Evolutionary conservation across 2,329 filamentous ascomycete genomes (phyloP), one percentile per base, ranked within the genome.

Genomic region (Gyromitra esculenta): DNA sequence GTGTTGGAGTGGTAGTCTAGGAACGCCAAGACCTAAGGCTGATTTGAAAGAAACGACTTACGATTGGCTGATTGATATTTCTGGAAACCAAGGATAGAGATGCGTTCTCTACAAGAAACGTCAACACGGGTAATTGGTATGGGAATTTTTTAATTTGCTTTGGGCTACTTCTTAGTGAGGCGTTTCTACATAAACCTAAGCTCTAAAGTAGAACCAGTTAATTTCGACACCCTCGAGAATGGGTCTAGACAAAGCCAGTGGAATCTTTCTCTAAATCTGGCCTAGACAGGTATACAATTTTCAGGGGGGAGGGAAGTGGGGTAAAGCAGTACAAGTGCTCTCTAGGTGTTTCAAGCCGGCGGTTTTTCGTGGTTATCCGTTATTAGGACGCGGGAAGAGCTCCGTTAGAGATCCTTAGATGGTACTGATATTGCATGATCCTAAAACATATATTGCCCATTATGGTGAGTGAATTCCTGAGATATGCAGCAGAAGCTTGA

Each of bases 1-100:
- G 31, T 11, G 5, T 37, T 7, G 15, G 5, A n/a, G 31, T 37
- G 18, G 9, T 54, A 21, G 21, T 31, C 8, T 31, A 2, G 8
- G 9, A 13, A 15, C 18, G 63, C 63, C 63, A 66, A 66, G 63
- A 31, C 48, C 2, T 48, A 66, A 66, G 63, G 63, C 48, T 54
- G 63, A 66, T 9, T 2, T 11, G 45, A 52, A 13, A 21, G n/a
- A 43, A 7, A 15, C n/a, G 37, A 54, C 31, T 66, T 57, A 18
- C 25, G 7, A 35, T 57, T 57, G 54, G 5, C 7, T 15, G 31
- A 66, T 25, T 41, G 8, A 45, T n/a, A 13, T n/a, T 41, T 6
- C 2, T 25, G 9, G 5, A 31, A n/a, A n/a, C n/a, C 48, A 66
- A 57, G 15, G n/a, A 54, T 66, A 41, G 45, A 13, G 11, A 37